Conservation (phyloP, 2,329 filamentous ascomycete species). For the Diaporthe ampelina region DNA sequence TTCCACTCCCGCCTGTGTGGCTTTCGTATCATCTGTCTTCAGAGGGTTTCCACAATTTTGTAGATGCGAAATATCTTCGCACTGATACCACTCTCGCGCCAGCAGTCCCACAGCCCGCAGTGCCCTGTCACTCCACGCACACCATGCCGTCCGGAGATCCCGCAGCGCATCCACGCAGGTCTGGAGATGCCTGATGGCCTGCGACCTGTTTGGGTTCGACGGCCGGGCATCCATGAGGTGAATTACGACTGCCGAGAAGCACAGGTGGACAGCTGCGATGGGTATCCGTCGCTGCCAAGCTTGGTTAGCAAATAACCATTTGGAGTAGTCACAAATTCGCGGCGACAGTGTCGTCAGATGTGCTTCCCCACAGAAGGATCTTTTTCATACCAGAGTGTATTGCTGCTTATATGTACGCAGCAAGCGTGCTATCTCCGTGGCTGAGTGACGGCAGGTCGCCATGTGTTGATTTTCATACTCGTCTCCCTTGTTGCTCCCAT, state of each 20-base stretch:
- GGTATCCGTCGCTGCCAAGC: conserved; percentile 41
- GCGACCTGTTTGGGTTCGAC: conserved; percentile 32
- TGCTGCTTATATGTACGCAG: conserved; percentile 44
- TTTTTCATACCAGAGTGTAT: conserved; percentile 42
- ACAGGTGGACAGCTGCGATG: conserved; percentile 43
- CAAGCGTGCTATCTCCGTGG: conserved; percentile 42
- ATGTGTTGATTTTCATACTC: conserved; percentile 38
- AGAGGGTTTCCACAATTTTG: neutral
- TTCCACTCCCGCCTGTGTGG: neutral
- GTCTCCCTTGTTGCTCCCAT: neutral
- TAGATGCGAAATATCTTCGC: neutral
- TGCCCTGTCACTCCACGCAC: conserved; percentile 42
- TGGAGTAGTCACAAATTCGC: neutral
- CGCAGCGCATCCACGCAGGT: conserved; percentile 41
- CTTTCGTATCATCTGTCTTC: neutral
- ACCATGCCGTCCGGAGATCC: conserved; percentile 42
- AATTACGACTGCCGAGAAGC: conserved; percentile 42
- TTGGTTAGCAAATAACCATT: neutral
- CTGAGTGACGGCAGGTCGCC: conserved; percentile 44
- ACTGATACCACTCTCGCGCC: conserved; percentile 42
- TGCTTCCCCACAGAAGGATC: too few relatives aligned
- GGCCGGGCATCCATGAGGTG: conserved; percentile 44
- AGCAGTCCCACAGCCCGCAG: conserved; percentile 39
- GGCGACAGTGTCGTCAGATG: neutral
- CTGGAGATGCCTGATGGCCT: conserved; percentile 40